These are phyloP conservation scores for Seiridium cupressi DNA, from an alignment of 2,329 filamentous ascomycete species.

Conservation along the genomic window DNA sequence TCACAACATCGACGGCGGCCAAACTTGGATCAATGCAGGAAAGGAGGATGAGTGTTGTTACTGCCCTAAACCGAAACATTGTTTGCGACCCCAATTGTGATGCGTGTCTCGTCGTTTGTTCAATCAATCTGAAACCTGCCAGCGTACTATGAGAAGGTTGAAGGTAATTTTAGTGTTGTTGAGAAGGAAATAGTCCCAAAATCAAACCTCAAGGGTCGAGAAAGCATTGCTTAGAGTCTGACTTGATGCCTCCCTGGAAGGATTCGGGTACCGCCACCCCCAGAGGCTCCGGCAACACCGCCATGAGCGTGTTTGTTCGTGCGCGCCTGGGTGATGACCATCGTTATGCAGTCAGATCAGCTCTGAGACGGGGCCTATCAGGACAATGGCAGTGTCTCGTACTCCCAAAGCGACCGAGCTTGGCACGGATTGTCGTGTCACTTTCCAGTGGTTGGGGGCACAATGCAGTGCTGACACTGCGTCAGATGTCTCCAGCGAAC, in stretches of 20 bases:
- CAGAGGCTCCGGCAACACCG: not conserved
- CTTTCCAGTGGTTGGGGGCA: not conserved
- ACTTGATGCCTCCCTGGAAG: not conserved
- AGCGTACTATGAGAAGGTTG: not conserved
- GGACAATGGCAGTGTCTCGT: not conserved
- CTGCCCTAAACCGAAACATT: not conserved
- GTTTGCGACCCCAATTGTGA: not conserved
- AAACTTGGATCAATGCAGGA: not conserved
- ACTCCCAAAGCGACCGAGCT: not conserved
- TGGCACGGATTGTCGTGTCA: not conserved
- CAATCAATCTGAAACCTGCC: not conserved
- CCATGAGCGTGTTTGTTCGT: not conserved
- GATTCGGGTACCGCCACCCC: not conserved
- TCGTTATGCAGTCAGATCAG: not conserved
- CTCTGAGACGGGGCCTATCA: not conserved
- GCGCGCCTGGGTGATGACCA: not conserved
- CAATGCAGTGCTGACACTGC: not conserved
- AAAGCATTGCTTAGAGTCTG: not conserved
- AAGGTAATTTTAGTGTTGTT: not conserved
- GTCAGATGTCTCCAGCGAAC: no score
- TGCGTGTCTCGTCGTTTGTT: not conserved
- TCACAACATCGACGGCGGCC: not conserved
- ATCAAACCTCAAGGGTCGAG: not conserved
- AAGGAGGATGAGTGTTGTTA: not conserved
- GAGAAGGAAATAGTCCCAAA: not conserved